Evolutionary conservation across 2,329 filamentous ascomycete genomes (phyloP).

Genomic region (Westerdykella sp.): DNA sequence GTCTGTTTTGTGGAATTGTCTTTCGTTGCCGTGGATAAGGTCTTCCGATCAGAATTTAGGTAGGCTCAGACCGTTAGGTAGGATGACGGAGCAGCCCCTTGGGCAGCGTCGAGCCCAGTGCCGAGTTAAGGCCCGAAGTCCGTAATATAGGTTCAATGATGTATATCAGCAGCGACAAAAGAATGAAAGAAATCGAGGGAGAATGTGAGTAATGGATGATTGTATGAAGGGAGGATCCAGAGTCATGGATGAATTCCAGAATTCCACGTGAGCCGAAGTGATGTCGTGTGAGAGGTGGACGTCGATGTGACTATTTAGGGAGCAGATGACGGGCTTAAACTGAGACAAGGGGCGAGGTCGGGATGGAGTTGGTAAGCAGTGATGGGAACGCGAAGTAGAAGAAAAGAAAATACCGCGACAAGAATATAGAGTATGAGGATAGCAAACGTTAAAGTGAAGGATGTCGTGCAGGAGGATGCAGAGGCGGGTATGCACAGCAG

Average conservation of each 20-base stretch:
- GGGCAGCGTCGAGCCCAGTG: background rate
- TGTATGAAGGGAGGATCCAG: background rate
- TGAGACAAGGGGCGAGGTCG: slow-evolving; percentile 21
- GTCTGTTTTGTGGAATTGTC: background rate
- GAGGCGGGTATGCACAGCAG: slow-evolving; percentile 15
- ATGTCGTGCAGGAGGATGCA: slow-evolving; percentile 23
- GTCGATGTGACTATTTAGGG: slow-evolving; percentile 8
- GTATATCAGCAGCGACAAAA: slow-evolving; percentile 4
- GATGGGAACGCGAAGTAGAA: slow-evolving; percentile 4
- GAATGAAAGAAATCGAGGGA: background rate
- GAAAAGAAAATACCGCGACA: slow-evolving; percentile 9
- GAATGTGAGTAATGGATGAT: background rate
- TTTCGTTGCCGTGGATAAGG: background rate
- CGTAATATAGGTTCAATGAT: slow-evolving; percentile 12
- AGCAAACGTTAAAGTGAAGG: slow-evolving; percentile 13
- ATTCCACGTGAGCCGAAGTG: background rate
- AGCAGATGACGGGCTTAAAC: slow-evolving; percentile 18
- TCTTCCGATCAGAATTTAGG: background rate
- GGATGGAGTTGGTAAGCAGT: slow-evolving; percentile 3
- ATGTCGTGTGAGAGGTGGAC: background rate
- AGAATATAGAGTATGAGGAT: slow-evolving; percentile 17
- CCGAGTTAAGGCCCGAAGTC: slow-evolving; percentile 17
- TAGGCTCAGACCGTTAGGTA: background rate
- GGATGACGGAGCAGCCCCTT: background rate
- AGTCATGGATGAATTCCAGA: background rate